Evolutionary conservation across 2,329 filamentous ascomycete genomes (phyloP), one percentile per base, ranked within the genome.

Genomic region (Fusarium pininemorale): DNA sequence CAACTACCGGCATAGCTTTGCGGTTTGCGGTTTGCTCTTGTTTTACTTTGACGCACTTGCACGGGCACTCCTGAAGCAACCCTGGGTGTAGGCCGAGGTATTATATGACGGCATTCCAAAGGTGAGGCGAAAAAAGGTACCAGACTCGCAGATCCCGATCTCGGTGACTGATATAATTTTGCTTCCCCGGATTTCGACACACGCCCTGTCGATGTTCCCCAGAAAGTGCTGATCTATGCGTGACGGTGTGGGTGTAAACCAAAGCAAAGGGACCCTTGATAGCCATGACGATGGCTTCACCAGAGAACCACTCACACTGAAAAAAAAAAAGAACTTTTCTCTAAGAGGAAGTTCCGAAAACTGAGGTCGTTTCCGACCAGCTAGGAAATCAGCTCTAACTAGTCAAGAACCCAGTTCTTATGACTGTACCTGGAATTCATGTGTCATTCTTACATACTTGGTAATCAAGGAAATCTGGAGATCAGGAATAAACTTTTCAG

Each of bases 181-280:
- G 59, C 57, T 69, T 73, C 72, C 72, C 72, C 72, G 53, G 72
- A 61, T 74, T 70, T 54, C 54, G n/a, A 53, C 14, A 68, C 69
- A 75, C 72, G 59, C 72, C 72, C 64, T 55, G 42, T 38, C 61
- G 32, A 38, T 63, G 50, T 68, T 65, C 72, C 68, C 72, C 72
- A 63, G 72, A 65, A 60, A 74, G 42, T 35, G 63, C 47, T 56
- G 59, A 69, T 74, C 59, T 38, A 41, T 59, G 47, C 51, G 56
- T 57, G 55, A 62, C 45, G 65, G 70, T 39, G 59, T 75, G 60
- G 58, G 61, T 58, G 56, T 75, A 69, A 63, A 41, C 37, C 47
- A 69, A 41, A n/a, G 20, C 47, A 72, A 41, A n/a, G 20, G 26
- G 53, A 69, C 50, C 58, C 72, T 61, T 65, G 53, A 57, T 28